Conservation (phyloP, 805 yeast genomes). For the Pichia phayaonensis region DNA sequence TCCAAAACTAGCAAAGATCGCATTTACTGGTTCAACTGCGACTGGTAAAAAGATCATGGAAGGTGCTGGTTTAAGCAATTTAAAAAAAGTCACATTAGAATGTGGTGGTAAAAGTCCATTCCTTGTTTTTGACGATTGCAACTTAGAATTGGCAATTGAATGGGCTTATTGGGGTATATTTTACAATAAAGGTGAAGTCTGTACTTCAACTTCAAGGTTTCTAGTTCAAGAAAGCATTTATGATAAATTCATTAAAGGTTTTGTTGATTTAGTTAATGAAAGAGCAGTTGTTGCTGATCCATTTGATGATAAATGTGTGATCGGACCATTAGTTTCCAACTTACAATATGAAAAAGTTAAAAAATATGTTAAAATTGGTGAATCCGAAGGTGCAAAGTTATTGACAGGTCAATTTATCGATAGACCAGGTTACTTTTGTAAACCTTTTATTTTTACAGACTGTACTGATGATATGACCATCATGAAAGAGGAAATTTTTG, state of each 20-base stretch:
- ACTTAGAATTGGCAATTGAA: conserved; percentile 43
- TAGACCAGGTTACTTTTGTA: conserved; percentile 56
- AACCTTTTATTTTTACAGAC: conserved; percentile 68
- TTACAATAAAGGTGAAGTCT: conserved; percentile 42
- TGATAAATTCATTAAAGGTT: conserved; percentile 34
- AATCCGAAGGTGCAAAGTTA: conserved; percentile 60
- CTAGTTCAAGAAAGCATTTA: conserved; percentile 37
- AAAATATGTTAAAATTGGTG: conserved; percentile 59
- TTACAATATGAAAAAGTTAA: conserved; percentile 61
- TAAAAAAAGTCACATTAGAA: conserved; percentile 53
- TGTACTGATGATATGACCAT: conserved; percentile 58
- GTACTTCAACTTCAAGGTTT: conserved; percentile 40
- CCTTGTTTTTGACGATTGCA: conserved; percentile 45
- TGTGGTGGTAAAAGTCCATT: conserved; percentile 57
- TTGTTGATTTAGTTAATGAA: conserved; percentile 30
- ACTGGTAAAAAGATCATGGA: conserved; percentile 66
- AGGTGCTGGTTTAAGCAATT: conserved; percentile 49
- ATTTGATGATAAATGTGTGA: conserved; percentile 55
- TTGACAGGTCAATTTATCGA: conserved; percentile 60
- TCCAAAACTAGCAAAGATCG: conserved; percentile 59
- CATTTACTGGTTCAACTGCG: conserved; percentile 76
- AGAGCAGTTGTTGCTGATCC: conserved; percentile 58
- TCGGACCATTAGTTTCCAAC: conserved; percentile 70
- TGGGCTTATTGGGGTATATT: conserved; percentile 43
- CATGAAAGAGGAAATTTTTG: conserved; percentile 69